phyloP scores from a whole-genome alignment of 257 asterid genomes.

The Nicotiana tabacum region DNA sequence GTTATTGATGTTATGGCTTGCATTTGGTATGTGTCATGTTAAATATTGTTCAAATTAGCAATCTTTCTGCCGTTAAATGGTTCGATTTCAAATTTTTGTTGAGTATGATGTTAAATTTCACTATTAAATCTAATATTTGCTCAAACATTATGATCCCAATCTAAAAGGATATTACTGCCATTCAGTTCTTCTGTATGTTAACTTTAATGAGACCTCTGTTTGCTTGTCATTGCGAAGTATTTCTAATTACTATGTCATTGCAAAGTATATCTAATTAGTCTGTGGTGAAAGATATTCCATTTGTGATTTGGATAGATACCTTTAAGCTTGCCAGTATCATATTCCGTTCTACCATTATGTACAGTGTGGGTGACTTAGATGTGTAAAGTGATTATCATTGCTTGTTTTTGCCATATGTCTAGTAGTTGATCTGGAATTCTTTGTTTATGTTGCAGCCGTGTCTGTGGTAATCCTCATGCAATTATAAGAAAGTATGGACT shows the following conservation, averaged over 20 bases:
- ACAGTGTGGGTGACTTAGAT: background rate
- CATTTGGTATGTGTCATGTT: background rate
- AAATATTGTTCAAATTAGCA: too few relatives aligned
- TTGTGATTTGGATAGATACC: background rate
- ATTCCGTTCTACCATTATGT: background rate
- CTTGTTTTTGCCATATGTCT: background rate
- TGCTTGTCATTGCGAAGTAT: too few relatives aligned
- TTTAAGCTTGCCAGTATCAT: background rate
- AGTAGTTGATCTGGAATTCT: background rate
- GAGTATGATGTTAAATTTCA: too few relatives aligned
- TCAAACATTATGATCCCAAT: too few relatives aligned
- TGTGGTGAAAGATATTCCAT: background rate
- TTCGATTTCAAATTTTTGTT: too few relatives aligned
- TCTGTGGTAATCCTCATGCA: slow-evolving; percentile 20
- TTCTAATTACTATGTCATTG: too few relatives aligned
- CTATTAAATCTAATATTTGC: too few relatives aligned
- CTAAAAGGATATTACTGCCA: too few relatives aligned
- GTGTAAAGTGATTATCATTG: background rate
- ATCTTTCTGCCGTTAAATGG: background rate
- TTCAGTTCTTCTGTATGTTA: too few relatives aligned
- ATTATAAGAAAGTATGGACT: slow-evolving; percentile 20
- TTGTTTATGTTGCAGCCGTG: slow-evolving; percentile 14
- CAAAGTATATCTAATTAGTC: background rate
- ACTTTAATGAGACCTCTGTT: too few relatives aligned
- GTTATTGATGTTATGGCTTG: background rate